phyloP scores from a whole-genome alignment of 805 yeast species.

The Ogataea pini region DNA sequence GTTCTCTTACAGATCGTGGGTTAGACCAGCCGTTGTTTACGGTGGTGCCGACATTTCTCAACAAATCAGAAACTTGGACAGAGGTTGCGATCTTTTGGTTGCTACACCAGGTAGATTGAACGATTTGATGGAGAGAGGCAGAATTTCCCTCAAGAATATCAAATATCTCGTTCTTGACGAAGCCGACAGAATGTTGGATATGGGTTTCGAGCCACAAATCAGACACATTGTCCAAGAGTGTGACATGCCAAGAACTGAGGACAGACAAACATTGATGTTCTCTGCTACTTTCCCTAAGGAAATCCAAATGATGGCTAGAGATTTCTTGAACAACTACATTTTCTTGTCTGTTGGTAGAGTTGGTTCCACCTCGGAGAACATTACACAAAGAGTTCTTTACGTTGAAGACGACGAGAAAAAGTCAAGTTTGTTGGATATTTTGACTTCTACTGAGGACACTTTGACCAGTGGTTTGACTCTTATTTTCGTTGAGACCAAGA shows the following conservation, averaged over 20 bases:
- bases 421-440: conserved; percentile 83
- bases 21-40: conserved; percentile 90
- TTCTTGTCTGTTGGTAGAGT: conserved; percentile 98
- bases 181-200: conserved; percentile 99
- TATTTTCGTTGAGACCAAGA: conserved; percentile 96
- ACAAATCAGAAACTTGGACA: conserved; percentile 84
- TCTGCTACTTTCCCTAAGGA: conserved; percentile 99
- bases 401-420: conserved; percentile 94
- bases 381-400: conserved; percentile 88
- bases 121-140: conserved; percentile 93
- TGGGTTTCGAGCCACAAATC: conserved; percentile 99
- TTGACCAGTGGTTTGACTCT: conserved; percentile 72
- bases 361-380: conserved; percentile 98
- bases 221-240: conserved; percentile 97
- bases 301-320: conserved; percentile 95
- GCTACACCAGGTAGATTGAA: conserved; percentile 99
- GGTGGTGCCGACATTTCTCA: conserved; percentile 96
- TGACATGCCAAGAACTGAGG: conserved; percentile 91
- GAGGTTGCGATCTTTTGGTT: conserved; percentile 94
- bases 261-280: conserved; percentile 97
- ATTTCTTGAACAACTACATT: conserved; percentile 92
- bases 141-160: conserved; percentile 84
- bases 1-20: conserved; percentile 98
- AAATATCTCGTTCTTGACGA: conserved; percentile 95
- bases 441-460: conserved; percentile 67